Evolutionary conservation across 352 stramenopile species (phyloP), one percentile per base, ranked within the genome.

Genomic region (Phytopythium litorale): DNA sequence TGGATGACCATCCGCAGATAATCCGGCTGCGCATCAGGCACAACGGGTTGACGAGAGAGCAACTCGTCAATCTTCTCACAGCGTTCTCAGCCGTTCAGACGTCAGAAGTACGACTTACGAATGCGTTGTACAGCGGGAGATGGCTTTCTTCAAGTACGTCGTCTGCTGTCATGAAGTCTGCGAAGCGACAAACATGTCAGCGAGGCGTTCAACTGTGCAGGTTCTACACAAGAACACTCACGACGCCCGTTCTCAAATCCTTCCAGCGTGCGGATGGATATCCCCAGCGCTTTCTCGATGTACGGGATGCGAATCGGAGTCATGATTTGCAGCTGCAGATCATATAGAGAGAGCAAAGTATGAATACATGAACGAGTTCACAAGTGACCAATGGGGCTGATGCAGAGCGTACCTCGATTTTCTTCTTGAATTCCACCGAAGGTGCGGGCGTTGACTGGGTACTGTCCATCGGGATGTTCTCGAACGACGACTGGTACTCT

Each of bases 1-100:
- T 94, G 86, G 60, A 94, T 94, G 35, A 91, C 83, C 83, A 94
- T 94, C 37, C 85, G 79, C 1, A 94, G 63, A 53, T 94, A 94
- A 57, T 94, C 86, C 23, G 83, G 78, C 86, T 94, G 46, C 6
- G 40, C 54, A 63, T 53, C 9, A 45, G 40, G 5, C 16, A 64
- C 45, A 28, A 54, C 28, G 16, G 38, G 67, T 46, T 63, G 30
- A 48, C n/a, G 30, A 32, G 11, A 28, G 19, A n/a, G n/a, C 7
- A 28, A 15, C 15, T 54, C 16, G 46, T 53, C 32, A 54, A 13
- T 16, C 19, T 49, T 19, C 19, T 25, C 7, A 7, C 16, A 13
- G 3, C 38, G 5, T 21, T 2, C 38, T 2, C 6, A 49, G 0
- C 18, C n/a, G 28, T 21, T 7, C 25, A 40, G 12, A 7, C 28